Evolutionary conservation across 2,329 filamentous ascomycete genomes (phyloP).

Genomic region (Colletotrichum neosansevieriae): DNA sequence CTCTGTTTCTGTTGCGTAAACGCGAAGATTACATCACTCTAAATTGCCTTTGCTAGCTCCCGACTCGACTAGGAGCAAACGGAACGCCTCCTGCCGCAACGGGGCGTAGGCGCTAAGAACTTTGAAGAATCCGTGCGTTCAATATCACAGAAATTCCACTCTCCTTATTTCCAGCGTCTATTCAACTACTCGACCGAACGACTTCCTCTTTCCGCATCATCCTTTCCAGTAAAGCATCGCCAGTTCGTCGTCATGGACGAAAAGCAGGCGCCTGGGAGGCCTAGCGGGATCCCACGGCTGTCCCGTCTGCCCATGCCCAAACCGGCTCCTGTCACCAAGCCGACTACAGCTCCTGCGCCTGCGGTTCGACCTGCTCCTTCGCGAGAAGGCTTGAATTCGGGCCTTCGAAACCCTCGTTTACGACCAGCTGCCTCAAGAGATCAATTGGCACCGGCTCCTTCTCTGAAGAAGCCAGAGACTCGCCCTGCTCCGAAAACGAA

Average conservation of each 20-base stretch:
- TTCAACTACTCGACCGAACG: neutral
- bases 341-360: slow-evolving; percentile 41
- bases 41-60: slow-evolving; percentile 27
- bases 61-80: slow-evolving; percentile 30
- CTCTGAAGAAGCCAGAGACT: slow-evolving; percentile 26
- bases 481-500: slow-evolving; percentile 31
- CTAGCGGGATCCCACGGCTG: slow-evolving; percentile 51
- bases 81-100: slow-evolving; percentile 23
- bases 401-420: slow-evolving; percentile 47
- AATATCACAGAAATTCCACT: slow-evolving; percentile 1
- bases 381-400: slow-evolving; percentile 45
- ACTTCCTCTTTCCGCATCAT: slow-evolving; percentile 1
- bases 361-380: slow-evolving; percentile 47
- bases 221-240: neutral
- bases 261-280: slow-evolving; percentile 32
- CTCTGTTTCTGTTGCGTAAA: slow-evolving; percentile 10
- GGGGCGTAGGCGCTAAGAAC: slow-evolving; percentile 15
- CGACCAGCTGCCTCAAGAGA: slow-evolving; percentile 51
- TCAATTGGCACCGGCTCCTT: slow-evolving; percentile 40
- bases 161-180: neutral
- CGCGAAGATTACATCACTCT: slow-evolving; percentile 10
- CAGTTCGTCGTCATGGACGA: slow-evolving; percentile 33
- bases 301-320: slow-evolving; percentile 54
- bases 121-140: slow-evolving; percentile 13
- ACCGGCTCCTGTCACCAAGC: slow-evolving; percentile 40